These are phyloP conservation scores for Penicillium argentinense DNA, from an alignment of 495 filamentous ascomycete species.

Conservation along the genomic window DNA sequence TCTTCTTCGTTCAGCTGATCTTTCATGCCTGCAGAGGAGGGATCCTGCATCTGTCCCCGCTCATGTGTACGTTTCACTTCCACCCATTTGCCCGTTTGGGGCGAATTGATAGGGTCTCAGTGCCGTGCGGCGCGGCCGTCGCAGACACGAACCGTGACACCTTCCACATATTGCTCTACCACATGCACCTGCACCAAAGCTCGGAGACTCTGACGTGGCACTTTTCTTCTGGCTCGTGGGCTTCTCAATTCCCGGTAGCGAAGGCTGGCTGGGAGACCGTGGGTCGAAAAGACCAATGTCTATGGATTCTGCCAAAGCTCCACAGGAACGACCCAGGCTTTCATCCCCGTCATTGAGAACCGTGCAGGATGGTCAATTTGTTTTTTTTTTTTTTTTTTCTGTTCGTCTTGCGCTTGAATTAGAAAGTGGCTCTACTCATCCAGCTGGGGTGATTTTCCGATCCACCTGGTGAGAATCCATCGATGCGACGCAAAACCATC, in stretches of 20 bases:
- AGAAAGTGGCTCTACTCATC: constrained; percentile 15
- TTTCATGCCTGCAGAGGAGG: constrained; percentile 45
- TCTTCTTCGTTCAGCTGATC: constrained; percentile 50
- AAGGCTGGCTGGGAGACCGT: constrained; percentile 28
- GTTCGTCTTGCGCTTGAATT: constrained; percentile 6
- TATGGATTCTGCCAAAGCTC: constrained; percentile 13
- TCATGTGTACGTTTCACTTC: constrained; percentile 45
- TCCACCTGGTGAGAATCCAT: constrained; percentile 7
- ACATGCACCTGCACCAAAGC: constrained; percentile 49
- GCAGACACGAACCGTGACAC: constrained; percentile 44
- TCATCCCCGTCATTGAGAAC: constrained; percentile 14
- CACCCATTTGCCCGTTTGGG: constrained; percentile 27
- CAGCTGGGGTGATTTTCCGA: constrained; percentile 6
- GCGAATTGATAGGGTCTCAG: constrained; percentile 40
- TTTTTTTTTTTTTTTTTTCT: background rate
- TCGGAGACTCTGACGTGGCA: constrained; percentile 53
- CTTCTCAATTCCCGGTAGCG: constrained; percentile 26
- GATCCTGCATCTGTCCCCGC: constrained; percentile 45
- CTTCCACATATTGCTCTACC: constrained; percentile 41
- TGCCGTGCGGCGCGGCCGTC: constrained; percentile 34
- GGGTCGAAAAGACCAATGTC: constrained; percentile 26
- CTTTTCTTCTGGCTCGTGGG: constrained; percentile 37
- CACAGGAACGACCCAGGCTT: constrained; percentile 11
- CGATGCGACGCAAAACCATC: constrained; percentile 28
- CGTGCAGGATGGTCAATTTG: constrained; percentile 11